A percentile compares a stretch with the other conserved stretches of the same genome.
Conservation (phyloP, 1,284 basidiomycete species). For the Cerrena zonata region DNA sequence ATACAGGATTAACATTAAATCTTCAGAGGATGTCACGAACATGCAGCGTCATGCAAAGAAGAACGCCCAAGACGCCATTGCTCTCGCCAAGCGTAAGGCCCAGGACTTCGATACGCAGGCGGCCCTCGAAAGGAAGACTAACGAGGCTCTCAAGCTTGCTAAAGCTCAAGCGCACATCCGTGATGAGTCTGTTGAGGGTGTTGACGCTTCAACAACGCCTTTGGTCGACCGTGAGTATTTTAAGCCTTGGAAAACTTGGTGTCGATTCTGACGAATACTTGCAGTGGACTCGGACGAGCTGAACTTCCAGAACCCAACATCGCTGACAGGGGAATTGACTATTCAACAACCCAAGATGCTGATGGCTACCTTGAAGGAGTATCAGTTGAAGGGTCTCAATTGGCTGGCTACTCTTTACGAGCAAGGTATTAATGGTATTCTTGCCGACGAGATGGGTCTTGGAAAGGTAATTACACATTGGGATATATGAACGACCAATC, state of each 20-base stretch:
- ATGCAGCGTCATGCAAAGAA: constrained; percentile 82
- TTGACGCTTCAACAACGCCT: constrained; percentile 26
- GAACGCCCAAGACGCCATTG: constrained; percentile 88
- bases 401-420: constrained; percentile 98
- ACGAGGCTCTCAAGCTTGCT: constrained; percentile 65
- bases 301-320: constrained; percentile 98
- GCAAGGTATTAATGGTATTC: constrained; percentile 97
- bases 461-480: constrained; percentile 60
- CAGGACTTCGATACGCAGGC: constrained; percentile 81
- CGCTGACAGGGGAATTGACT: constrained; percentile 80
- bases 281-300: constrained; percentile 92
- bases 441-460: constrained; percentile 98
- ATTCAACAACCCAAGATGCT: constrained; percentile 94
- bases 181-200: constrained; percentile 38
- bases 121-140: constrained; percentile 75
- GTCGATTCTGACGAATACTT: constrained; percentile 9
- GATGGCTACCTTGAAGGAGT: constrained; percentile 95
- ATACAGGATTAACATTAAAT: not conserved
- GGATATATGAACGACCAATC: not conserved
- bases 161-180: constrained; percentile 59
- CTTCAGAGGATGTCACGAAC: constrained; percentile 82
- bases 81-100: constrained; percentile 76
- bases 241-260: constrained; percentile 1
- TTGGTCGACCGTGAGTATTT: constrained; percentile 63
- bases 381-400: constrained; percentile 96